Percentiles rank a stretch among this genome's conserved stretches.
phyloP scores from a whole-genome alignment of 495 filamentous ascomycete species.

The Podospora bellae-mahoneyi region DNA sequence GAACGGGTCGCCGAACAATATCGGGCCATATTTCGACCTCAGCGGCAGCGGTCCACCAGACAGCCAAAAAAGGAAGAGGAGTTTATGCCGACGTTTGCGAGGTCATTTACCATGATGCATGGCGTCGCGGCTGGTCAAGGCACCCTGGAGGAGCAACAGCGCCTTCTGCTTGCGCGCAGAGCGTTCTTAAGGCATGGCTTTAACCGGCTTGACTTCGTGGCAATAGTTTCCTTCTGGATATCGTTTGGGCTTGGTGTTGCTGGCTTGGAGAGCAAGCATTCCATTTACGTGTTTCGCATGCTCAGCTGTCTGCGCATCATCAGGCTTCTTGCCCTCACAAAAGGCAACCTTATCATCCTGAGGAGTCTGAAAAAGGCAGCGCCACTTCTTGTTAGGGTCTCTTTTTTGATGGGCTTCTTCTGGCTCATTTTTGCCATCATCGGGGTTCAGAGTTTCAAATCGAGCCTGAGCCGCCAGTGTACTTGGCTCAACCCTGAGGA shows the following conservation, averaged over 20 bases:
- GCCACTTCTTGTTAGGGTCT: conserved; percentile 89
- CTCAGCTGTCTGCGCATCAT: conserved; percentile 90
- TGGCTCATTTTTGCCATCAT: conserved; percentile 98
- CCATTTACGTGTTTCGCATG: conserved; percentile 92
- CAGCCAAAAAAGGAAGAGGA: conserved; percentile 34
- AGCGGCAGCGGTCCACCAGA: conserved; percentile 64
- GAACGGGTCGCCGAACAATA: conserved; percentile 72
- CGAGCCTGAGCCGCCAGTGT: conserved; percentile 82
- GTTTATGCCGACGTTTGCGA: conserved; percentile 67
- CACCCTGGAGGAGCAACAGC: conserved; percentile 76
- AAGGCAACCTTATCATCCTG: conserved; percentile 89
- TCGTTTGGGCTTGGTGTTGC: conserved; percentile 68
- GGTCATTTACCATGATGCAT: conserved; percentile 78
- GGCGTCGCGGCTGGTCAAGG: conserved; percentile 35
- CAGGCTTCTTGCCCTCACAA: conserved; percentile 81
- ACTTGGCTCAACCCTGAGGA: conserved; percentile 70
- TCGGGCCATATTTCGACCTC: conserved; percentile 71
- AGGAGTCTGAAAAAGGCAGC: conserved; percentile 94
- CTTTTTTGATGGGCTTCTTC: conserved; percentile 95
- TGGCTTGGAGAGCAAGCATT: conserved; percentile 61
- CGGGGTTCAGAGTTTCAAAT: conserved; percentile 96
- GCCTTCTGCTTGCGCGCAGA: conserved; percentile 78
- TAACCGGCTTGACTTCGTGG: conserved; percentile 92
- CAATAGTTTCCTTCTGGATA: conserved; percentile 95
- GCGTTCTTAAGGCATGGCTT: conserved; percentile 94